Conservation (phyloP, 768 basidiomycete species). For the Pleurotus pulmonarius region DNA sequence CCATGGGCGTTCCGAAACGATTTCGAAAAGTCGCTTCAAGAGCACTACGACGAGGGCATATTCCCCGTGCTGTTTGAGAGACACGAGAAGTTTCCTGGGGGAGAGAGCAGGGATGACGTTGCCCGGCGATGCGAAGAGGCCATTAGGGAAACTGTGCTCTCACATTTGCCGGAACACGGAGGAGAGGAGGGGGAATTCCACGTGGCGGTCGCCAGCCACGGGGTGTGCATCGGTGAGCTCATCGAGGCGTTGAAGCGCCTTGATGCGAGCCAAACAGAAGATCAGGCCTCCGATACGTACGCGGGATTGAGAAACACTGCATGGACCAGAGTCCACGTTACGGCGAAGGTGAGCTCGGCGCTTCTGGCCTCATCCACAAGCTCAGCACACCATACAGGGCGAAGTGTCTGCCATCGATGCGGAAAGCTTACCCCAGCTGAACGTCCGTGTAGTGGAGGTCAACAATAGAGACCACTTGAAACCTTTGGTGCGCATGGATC, state of each 20-base stretch:
- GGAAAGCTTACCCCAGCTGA: background rate
- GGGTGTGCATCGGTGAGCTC: constrained; percentile 64
- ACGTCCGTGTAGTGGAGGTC: constrained; percentile 1
- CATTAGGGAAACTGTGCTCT: constrained; percentile 51
- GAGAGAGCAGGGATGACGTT: constrained; percentile 65
- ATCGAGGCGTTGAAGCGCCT: constrained; percentile 49
- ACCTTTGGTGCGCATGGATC: background rate
- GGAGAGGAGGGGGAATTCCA: constrained; percentile 39
- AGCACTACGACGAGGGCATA: constrained; percentile 43
- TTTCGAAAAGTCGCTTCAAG: constrained; percentile 31
- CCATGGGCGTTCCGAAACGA: constrained; percentile 35
- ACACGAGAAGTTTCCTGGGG: constrained; percentile 57
- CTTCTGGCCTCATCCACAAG: background rate
- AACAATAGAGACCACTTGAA: constrained; percentile 2
- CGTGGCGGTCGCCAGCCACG: constrained; percentile 71
- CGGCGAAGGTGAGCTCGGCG: constrained; percentile 33
- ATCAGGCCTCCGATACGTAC: constrained; percentile 18
- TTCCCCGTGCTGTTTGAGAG: constrained; percentile 51
- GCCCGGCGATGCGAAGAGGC: constrained; percentile 48
- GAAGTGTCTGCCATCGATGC: background rate
- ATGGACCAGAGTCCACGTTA: constrained; percentile 59
- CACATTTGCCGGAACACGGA: constrained; percentile 42
- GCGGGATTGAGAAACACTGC: constrained; percentile 65
- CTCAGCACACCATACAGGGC: background rate
- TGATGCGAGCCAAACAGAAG: constrained; percentile 41